Evolutionary conservation across 345 rosid species (phyloP).

Genomic region (Carallia pectinifolia): DNA sequence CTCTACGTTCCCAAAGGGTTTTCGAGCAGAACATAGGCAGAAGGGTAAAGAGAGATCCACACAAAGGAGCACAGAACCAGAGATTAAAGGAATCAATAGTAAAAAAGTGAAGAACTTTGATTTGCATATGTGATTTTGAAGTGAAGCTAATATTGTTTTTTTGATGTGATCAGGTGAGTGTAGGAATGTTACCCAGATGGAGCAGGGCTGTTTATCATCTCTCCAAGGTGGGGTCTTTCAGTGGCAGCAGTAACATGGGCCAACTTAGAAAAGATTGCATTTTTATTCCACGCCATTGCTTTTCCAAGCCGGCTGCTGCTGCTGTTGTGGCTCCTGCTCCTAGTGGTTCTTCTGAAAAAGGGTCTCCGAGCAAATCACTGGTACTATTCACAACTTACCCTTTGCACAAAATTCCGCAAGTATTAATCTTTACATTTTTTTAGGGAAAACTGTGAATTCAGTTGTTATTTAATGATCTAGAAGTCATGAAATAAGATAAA

Average conservation of each 20-base stretch:
- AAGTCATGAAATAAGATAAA: background rate
- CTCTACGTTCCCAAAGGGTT: too few species aligned
- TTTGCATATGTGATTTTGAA: too few species aligned
- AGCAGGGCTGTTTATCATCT: conserved; percentile 36
- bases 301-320: conserved; percentile 40
- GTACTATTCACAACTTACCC: conserved; percentile 25
- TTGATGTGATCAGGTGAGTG: background rate
- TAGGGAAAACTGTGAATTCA: background rate
- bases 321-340: conserved; percentile 38
- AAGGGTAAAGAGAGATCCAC: too few species aligned
- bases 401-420: too few species aligned
- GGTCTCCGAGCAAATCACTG: conserved; percentile 33
- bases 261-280: conserved; percentile 21
- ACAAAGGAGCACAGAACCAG: too few species aligned
- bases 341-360: conserved; percentile 25
- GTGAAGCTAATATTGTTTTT: background rate
- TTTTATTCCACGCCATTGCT: conserved; percentile 35
- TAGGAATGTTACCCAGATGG: conserved; percentile 60
- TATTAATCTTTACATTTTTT: background rate
- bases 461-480: background rate
- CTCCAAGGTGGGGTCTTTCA: conserved; percentile 39
- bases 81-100: too few species aligned
- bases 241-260: conserved; percentile 16
- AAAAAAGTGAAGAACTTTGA: too few species aligned
- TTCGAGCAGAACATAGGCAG: too few species aligned